A percentile compares a stretch with the other conserved stretches of the same genome.
Evolutionary conservation across 2,329 filamentous ascomycete species (phyloP).

Genomic region (Malbranchea cinnamomea): DNA sequence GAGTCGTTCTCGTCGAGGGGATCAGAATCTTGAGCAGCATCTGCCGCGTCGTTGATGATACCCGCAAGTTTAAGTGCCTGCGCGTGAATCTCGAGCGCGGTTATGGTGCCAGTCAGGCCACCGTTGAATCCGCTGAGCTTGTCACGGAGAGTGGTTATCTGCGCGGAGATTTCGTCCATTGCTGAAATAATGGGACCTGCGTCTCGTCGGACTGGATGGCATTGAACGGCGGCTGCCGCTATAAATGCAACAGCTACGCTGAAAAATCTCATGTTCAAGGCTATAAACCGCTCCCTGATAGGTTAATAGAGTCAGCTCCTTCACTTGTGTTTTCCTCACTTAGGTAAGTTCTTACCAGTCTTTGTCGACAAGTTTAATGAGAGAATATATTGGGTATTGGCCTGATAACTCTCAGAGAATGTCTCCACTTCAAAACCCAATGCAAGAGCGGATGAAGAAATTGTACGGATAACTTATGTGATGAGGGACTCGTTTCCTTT

Average conservation of each 20-base stretch:
- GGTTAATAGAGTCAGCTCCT: no score
- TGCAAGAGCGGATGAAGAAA: no score
- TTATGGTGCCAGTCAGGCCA: background rate
- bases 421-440: no score
- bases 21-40: background rate
- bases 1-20: background rate
- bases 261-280: conserved; percentile 1
- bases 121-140: background rate
- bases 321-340: no score
- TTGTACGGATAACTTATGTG: no score
- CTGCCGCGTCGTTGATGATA: background rate
- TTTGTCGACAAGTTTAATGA: no score
- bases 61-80: background rate
- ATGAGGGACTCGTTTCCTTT: no score
- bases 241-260: background rate
- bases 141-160: background rate
- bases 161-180: background rate
- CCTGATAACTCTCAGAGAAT: no score
- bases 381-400: no score
- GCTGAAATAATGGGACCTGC: background rate
- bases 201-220: background rate
- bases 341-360: no score
- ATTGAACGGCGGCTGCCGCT: background rate
- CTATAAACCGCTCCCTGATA: no score
- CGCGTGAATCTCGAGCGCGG: background rate